Conservation (phyloP, 495 filamentous ascomycete species). For the Neurospora discreta region DNA sequence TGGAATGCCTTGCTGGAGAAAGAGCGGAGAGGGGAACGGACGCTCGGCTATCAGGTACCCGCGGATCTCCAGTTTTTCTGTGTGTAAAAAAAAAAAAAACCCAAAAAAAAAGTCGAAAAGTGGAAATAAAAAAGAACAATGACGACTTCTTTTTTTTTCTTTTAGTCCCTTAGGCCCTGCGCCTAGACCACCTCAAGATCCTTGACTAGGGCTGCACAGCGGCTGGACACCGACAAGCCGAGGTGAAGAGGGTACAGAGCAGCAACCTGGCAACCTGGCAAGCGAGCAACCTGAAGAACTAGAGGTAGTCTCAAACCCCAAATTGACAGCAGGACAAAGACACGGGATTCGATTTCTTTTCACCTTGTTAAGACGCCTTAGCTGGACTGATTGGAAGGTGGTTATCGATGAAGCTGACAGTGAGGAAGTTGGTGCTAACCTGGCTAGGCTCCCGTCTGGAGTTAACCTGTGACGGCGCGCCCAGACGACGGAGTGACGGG, state of each 20-base stretch:
- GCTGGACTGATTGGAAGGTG: not conserved
- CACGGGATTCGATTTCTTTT: not conserved
- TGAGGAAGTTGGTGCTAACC: not conserved
- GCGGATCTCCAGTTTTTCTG: not conserved
- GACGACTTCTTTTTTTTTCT: constrained; percentile 13
- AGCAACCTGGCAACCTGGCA: not conserved
- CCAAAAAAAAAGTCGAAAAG: not conserved
- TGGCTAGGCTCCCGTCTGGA: not conserved
- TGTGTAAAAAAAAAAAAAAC: too few species aligned
- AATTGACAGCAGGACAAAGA: not conserved
- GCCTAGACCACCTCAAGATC: not conserved
- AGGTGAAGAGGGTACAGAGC: not conserved
- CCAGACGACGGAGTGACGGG: not conserved
- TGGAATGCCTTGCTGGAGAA: not conserved
- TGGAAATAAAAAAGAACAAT: constrained; percentile 4
- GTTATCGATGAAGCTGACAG: not conserved
- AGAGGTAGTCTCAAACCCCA: not conserved
- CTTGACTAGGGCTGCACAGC: not conserved
- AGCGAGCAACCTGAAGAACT: too few species aligned
- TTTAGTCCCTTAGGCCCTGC: constrained; percentile 1
- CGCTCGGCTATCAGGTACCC: not conserved
- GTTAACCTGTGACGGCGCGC: not conserved
- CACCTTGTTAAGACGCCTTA: not conserved
- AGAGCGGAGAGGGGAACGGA: not conserved
- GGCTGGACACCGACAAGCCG: not conserved